Base-by-base conservation (phyloP, 2,329 filamentous ascomycete species). In the Aureobasidium sp. region DNA sequence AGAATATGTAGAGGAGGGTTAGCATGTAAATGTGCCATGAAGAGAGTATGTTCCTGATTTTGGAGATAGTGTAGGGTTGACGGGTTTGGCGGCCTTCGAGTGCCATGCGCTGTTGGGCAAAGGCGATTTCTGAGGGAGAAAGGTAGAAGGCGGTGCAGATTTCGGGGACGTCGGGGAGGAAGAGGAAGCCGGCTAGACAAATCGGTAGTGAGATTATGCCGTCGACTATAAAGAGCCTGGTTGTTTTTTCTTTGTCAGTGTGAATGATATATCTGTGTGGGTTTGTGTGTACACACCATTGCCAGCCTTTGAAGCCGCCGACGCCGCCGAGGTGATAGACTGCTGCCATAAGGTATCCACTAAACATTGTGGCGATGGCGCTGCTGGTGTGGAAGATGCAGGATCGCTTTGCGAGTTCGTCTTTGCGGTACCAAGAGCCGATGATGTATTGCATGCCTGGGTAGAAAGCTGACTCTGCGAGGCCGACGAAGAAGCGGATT, bases 401-500 rank as follows among this genome's bases (percentile, higher is more conserved):
- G 1, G 78, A 77, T 15, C 80, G 71, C 63, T 82, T 82, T 0
- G 79, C 79, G 0, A 82, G 72, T 64, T 83, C 80, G 44, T 78
- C 75, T 57, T 74, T 73, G 8, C 78, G 73, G 64, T 82, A 82
- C 80, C 80, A 82, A 0, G 74, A 77, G 1, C 80, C 80, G 22
- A 82, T 78, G 22, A 82, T 77, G 62, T 78, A 80, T 61, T 80
- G 78, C 73, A 80, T 80, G 2, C 79, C 80, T 0, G 80, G 80
- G 58, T 82, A 82, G 65, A 81, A 81, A 0, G 77, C 78, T 20
- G 75, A 77, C 65, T 82, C 80, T 0, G 76, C 76, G 11, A 82
- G 71, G 73, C 76, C 79, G 34, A 82, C 74, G 62, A 82, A 79
- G 66, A 82, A 81, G 4, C 80, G 71, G 3, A 81, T 67, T 5